Base-by-base conservation (phyloP, 2,329 filamentous ascomycete species). In the Lasiodiplodia citricola region DNA sequence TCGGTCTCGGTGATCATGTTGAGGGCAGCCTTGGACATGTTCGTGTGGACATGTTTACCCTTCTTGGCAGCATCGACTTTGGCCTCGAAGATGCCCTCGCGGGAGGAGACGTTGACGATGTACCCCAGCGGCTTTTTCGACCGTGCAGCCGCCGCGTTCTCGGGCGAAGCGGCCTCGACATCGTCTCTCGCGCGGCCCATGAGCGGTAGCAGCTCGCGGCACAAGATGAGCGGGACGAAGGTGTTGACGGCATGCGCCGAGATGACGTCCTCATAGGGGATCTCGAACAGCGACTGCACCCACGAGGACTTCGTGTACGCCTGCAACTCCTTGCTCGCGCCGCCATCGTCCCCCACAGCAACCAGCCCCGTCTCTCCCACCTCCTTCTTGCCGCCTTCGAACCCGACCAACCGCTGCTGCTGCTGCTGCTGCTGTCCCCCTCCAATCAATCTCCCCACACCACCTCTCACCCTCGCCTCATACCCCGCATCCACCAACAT, bases 1-100 rank as follows among this genome's bases (percentile, higher is more conserved):
- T 82, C 79, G 0, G 79, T 80, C 69, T 81, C 77, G 0, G 80
- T 81, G 55, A 81, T 78, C 79, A 82, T 81, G 71, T 80, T 80
- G 16, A 82, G 74, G 1, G 77, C 79, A 7, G 80, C 80, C 60
- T 82, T 82, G 23, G 77, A 78, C 79, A 82, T 81, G 71, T 80
- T 80, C 14, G 62, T 54, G 51, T 65, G 62, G 50, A 65, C 31
- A 31, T 55, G 62, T 4, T 25, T 23, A 4, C 38, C 38, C 13
- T 10, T 31, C 21, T 52, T 37, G 25, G 31, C 3, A 1, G 47
- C 18, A 11, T 56, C 55, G 5, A 70, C 51, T 2, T 41, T 47
- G 28, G 65, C 41, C 68, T 81, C 79, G 37, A 79, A 75, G 21
- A 80, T 72, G 1, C 79, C 79, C 70, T 81, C 79, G 28, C 79